Evolutionary conservation across 352 stramenopile species (phyloP), one percentile per base, ranked within the genome.

Genomic region (Pythium myriotylum): DNA sequence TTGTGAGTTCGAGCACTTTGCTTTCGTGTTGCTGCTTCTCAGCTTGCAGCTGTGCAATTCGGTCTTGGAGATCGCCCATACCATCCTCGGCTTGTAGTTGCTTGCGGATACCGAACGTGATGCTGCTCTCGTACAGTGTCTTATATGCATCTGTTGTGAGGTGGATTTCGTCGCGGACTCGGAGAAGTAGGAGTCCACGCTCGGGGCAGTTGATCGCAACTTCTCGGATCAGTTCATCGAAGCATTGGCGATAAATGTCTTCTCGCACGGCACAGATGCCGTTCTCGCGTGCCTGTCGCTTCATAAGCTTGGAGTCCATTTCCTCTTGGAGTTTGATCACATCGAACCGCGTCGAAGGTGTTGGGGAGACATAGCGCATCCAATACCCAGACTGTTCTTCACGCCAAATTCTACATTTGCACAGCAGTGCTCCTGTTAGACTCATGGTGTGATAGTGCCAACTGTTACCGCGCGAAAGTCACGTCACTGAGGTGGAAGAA

Each of bases 101-200:
- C 72, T 98, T 98, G 63, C 92, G 89, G 7, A 98, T 86, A 19
- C 92, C 93, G 58, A 98, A 98, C 14, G 81, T 94, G 17, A 98
- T 86, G 71, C 80, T 96, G 68, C 83, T 96, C 61, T 97, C 91
- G 70, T 97, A 98, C 22, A 98, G 73, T 24, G 89, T 97, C 73
- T 98, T 97, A 83, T 98, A 98, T 4, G 94, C 94, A 57, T 98
- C 94, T 10, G 95, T 96, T 0, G 93, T 97, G 67, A 98, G 94
- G 26, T 86, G 83, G 22, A 97, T 89, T 68, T 98, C 94, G 77
- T 98, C 92, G 7, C 92, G 84, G 23, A 96, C 86, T n/a, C 94
- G 88, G 33, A 98, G 59, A 2, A 98, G 70, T 43, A 98, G 62
- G 27, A 98, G 76, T 8, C 94, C 94, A 42, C 93, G 78, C 76